These are phyloP conservation scores for Annulohypoxylon maeteangense DNA, from an alignment of 495 filamentous ascomycete genomes.

Conservation along the genomic window DNA sequence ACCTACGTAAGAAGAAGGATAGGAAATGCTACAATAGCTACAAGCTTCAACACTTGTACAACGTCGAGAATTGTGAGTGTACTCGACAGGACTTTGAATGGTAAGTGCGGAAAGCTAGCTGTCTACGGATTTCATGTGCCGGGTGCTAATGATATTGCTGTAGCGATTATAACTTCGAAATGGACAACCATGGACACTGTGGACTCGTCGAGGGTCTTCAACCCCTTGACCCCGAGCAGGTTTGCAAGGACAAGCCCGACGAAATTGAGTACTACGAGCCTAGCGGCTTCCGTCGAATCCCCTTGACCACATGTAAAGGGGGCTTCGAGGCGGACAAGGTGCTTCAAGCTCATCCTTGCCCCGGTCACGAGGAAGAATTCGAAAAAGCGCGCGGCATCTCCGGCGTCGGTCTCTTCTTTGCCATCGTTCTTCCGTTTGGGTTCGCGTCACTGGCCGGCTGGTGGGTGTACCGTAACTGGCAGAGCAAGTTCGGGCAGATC, in stretches of 20 bases:
- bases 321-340: slow-evolving; percentile 76
- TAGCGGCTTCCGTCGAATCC: slow-evolving; percentile 91
- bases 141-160: slow-evolving; percentile 17
- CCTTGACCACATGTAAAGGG: slow-evolving; percentile 83
- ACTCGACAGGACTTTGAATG: slow-evolving; percentile 91
- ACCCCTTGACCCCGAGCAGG: slow-evolving; percentile 69
- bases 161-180: slow-evolving; percentile 95
- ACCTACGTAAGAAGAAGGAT: slow-evolving; percentile 84
- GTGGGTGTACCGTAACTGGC: slow-evolving; percentile 87
- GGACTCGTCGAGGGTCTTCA: slow-evolving; percentile 73
- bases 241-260: slow-evolving; percentile 74
- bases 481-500: slow-evolving; percentile 89
- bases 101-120: slow-evolving; percentile 59
- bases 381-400: slow-evolving; percentile 75
- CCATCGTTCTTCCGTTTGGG: slow-evolving; percentile 76
- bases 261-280: slow-evolving; percentile 78
- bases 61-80: slow-evolving; percentile 80
- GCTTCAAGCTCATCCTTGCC: slow-evolving; percentile 68
- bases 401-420: slow-evolving; percentile 85
- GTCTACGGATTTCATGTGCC: not conserved
- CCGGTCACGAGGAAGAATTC: slow-evolving; percentile 80
- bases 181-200: slow-evolving; percentile 78
- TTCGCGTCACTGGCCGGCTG: slow-evolving; percentile 79
- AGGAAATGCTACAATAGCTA: slow-evolving; percentile 81
- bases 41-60: slow-evolving; percentile 73